Percentiles rank a stretch among this genome's conserved stretches.
phyloP scores from a whole-genome alignment of 768 basidiomycete genomes.

The Wakefieldia striispora region DNA sequence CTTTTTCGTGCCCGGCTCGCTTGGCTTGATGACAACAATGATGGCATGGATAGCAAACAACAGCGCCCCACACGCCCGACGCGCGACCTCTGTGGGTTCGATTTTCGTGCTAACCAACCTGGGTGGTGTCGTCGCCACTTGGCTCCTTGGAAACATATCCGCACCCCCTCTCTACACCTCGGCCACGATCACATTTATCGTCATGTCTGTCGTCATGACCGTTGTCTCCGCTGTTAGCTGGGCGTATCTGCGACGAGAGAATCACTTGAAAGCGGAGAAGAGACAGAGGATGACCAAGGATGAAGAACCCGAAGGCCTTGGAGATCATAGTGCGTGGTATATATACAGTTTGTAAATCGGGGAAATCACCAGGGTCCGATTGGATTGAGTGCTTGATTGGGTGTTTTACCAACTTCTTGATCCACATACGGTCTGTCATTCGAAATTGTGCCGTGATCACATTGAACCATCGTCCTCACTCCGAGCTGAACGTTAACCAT shows the following conservation, averaged over 20 bases:
- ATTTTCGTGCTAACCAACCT: conserved; percentile 53
- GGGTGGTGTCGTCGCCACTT: conserved; percentile 59
- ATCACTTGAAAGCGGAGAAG: conserved; percentile 42
- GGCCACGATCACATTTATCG: conserved; percentile 39
- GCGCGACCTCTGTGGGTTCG: conserved; percentile 57
- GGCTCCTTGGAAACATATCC: conserved; percentile 54
- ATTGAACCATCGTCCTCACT: no score
- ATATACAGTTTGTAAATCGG: conserved; percentile 44
- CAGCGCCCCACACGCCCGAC: conserved; percentile 50
- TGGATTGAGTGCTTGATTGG: no score
- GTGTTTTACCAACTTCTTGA: no score
- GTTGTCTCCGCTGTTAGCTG: conserved; percentile 38
- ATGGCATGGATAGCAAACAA: conserved; percentile 65
- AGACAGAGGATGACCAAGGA: conserved; percentile 32
- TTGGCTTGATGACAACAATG: conserved; percentile 47
- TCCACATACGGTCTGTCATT: no score
- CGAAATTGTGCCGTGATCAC: no score
- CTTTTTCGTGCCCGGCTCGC: conserved; percentile 51
- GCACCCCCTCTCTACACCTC: conserved; percentile 47
- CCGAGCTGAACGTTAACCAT: no score
- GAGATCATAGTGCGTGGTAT: conserved; percentile 57
- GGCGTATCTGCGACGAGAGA: conserved; percentile 41
- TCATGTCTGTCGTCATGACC: conserved; percentile 39
- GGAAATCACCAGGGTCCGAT: no score
- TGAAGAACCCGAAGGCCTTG: conserved; percentile 42